phyloP scores from a whole-genome alignment of 2,329 filamentous ascomycete genomes.

The Diaporthe vaccinii region DNA sequence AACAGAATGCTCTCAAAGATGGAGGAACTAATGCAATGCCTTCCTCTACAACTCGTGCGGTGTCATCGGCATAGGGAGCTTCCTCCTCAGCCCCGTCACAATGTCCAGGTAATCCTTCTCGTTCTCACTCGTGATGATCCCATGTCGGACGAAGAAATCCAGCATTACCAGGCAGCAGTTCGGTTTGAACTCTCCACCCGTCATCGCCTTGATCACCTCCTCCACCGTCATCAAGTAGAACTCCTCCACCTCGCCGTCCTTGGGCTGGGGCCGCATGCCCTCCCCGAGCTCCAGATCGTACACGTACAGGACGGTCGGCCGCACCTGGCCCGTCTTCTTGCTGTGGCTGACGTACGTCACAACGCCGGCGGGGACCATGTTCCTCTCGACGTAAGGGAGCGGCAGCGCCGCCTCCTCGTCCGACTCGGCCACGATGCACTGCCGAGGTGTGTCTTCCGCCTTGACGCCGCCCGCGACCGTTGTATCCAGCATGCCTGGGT shows the following conservation, averaged over 20 bases:
- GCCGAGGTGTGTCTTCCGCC: constrained; percentile 74
- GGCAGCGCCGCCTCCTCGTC: constrained; percentile 75
- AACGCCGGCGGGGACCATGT: constrained; percentile 48
- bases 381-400: constrained; percentile 45
- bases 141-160: constrained; percentile 86
- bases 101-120: constrained; percentile 82
- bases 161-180: constrained; percentile 84
- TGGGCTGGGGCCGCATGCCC: constrained; percentile 73
- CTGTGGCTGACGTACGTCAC: constrained; percentile 46
- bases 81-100: constrained; percentile 58
- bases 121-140: constrained; percentile 78
- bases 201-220: constrained; percentile 72
- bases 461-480: constrained; percentile 84
- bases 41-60: constrained; percentile 11
- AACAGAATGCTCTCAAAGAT: neutral
- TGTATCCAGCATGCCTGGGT: constrained; percentile 82
- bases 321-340: constrained; percentile 39
- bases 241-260: constrained; percentile 83
- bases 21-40: no score
- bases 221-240: constrained; percentile 76
- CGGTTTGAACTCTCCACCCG: constrained; percentile 83
- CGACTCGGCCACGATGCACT: constrained; percentile 79
- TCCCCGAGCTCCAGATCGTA: constrained; percentile 79
- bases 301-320: constrained; percentile 68
- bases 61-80: constrained; percentile 54